Evolutionary conservation across 495 filamentous ascomycete genomes (phyloP).

Genomic region (Xylaria palmicola): DNA sequence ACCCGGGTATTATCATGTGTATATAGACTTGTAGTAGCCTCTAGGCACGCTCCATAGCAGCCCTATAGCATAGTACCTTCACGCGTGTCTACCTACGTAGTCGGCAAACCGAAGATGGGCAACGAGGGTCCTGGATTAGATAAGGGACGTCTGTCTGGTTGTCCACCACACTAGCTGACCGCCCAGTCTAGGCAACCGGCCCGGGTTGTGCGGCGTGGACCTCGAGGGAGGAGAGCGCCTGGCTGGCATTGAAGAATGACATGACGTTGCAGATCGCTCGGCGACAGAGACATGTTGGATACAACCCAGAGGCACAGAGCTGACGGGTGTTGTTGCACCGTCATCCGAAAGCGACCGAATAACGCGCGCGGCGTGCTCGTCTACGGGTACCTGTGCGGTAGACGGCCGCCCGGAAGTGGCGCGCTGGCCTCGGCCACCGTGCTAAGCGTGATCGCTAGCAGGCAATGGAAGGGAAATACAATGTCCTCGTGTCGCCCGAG

Average conservation of each 20-base stretch:
- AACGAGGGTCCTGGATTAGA: too few species aligned
- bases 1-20: too few species aligned
- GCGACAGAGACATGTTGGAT: constrained; percentile 8
- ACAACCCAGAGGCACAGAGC: neutral
- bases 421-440: neutral
- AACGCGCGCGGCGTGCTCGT: neutral
- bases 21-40: too few species aligned
- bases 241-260: neutral
- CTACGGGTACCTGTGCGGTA: neutral
- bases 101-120: too few species aligned
- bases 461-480: neutral
- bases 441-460: neutral
- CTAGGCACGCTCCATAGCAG: too few species aligned
- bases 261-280: constrained; percentile 8
- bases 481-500: constrained; percentile 1
- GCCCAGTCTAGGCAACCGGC: neutral
- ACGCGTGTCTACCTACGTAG: too few species aligned
- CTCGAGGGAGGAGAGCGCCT: neutral
- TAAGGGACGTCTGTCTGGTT: too few species aligned
- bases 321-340: constrained; percentile 14
- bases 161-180: neutral
- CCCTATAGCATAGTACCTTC: neutral
- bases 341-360: constrained; percentile 5
- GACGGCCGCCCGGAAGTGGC: neutral
- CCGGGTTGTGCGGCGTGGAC: constrained; percentile 2